A percentile compares a stretch with the other conserved stretches of the same genome.
These are phyloP conservation scores for Aspergillus affinis DNA, from an alignment of 495 filamentous ascomycete genomes.

Conservation along the genomic window DNA sequence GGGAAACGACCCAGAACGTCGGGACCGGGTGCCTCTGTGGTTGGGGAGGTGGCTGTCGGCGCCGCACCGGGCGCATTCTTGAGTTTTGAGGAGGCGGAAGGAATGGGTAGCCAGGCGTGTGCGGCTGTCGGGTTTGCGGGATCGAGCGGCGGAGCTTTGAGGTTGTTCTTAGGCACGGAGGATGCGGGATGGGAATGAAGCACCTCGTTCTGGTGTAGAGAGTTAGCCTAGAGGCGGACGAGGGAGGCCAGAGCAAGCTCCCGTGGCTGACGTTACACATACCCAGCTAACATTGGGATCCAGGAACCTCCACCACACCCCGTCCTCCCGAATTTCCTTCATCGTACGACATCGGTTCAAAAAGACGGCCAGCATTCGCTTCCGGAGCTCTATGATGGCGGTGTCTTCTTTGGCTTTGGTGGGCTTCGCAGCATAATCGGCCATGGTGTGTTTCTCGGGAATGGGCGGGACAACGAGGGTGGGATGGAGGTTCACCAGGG, in stretches of 20 bases:
- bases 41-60: constrained; percentile 52
- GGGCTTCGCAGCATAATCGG: constrained; percentile 95
- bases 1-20: constrained; percentile 80
- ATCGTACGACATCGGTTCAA: constrained; percentile 88
- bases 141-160: constrained; percentile 91
- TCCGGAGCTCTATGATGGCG: constrained; percentile 91
- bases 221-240: constrained; percentile 28
- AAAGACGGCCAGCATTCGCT: constrained; percentile 94
- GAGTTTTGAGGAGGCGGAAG: constrained; percentile 80
- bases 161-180: constrained; percentile 86
- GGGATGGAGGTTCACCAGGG: constrained; percentile 85
- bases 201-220: constrained; percentile 73
- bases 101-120: constrained; percentile 84
- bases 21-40: constrained; percentile 56
- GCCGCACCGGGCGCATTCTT: constrained; percentile 55
- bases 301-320: constrained; percentile 95
- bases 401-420: constrained; percentile 97
- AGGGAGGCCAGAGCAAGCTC: background rate
- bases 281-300: constrained; percentile 99
- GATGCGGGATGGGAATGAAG: constrained; percentile 84
- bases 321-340: constrained; percentile 91
- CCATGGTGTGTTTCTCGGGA: constrained; percentile 97
- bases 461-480: constrained; percentile 95
- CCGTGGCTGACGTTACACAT: constrained; percentile 15
- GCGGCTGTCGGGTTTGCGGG: constrained; percentile 87